Percentiles rank a stretch among this genome's conserved stretches.
phyloP scores from a whole-genome alignment of 2,329 filamentous ascomycete species.

The Atkinsonella hypoxylon region DNA sequence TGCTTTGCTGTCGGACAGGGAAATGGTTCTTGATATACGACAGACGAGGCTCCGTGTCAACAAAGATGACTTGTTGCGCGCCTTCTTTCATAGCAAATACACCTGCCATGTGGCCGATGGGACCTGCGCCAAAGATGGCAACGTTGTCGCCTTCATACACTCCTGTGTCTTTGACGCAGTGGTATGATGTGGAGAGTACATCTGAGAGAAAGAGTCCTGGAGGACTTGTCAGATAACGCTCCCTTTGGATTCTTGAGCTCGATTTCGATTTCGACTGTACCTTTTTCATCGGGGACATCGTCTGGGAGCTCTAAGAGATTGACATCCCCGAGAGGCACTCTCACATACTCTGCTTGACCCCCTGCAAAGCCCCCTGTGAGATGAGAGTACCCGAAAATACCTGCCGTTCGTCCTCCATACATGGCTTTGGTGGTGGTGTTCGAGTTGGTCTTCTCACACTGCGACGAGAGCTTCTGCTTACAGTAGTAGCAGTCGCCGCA shows the following conservation, averaged over 20 bases:
- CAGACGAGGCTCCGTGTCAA: constrained; percentile 62
- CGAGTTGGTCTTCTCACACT: constrained; percentile 69
- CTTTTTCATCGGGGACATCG: constrained; percentile 74
- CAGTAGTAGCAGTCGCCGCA: constrained; percentile 65
- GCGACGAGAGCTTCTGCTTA: constrained; percentile 63
- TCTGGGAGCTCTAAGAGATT: constrained; percentile 73
- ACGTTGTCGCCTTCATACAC: constrained; percentile 69
- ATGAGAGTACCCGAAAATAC: constrained; percentile 62
- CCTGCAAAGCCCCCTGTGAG: constrained; percentile 82
- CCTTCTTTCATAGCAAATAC: constrained; percentile 65
- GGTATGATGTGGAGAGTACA: constrained; percentile 67
- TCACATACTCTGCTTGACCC: constrained; percentile 77
- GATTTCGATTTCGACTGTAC: constrained; percentile 9
- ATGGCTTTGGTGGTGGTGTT: constrained; percentile 60
- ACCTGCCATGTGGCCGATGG: constrained; percentile 74
- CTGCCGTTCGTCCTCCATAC: constrained; percentile 68
- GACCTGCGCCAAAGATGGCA: constrained; percentile 76
- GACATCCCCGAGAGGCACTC: constrained; percentile 68
- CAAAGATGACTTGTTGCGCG: constrained; percentile 63
- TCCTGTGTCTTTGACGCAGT: constrained; percentile 71
- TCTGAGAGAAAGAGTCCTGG: constrained; percentile 62
- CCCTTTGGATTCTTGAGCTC: neutral
- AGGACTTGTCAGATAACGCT: neutral
- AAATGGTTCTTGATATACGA: constrained; percentile 54
- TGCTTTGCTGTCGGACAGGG: constrained; percentile 31